phyloP scores from a whole-genome alignment of 805 yeast species.

The Monosporozyma solicola region DNA sequence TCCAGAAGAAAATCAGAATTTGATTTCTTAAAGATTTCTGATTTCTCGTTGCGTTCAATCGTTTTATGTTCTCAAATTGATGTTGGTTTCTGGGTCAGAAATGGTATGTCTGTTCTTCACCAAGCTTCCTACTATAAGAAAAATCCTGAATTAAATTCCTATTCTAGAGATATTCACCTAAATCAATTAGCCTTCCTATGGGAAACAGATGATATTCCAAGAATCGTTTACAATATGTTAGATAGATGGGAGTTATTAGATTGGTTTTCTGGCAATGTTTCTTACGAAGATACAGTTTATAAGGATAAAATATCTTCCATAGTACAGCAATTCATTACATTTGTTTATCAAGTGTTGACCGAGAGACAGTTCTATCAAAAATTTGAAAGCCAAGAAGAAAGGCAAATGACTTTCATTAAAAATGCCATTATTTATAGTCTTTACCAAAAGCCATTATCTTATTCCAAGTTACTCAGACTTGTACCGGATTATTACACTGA shows the following conservation, averaged over 20 bases:
- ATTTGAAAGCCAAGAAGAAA: conserved; percentile 26
- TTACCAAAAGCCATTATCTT: conserved; percentile 44
- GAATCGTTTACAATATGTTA: conserved; percentile 48
- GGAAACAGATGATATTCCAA: conserved; percentile 40
- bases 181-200: conserved; percentile 53
- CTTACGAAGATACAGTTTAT: conserved; percentile 36
- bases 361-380: conserved; percentile 58
- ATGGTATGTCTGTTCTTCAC: conserved; percentile 47
- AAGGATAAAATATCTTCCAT: conserved; percentile 45
- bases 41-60: conserved; percentile 48
- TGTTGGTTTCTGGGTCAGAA: conserved; percentile 65
- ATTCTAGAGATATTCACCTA: conserved; percentile 64
- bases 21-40: conserved; percentile 43
- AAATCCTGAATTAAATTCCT: conserved; percentile 45
- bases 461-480: conserved; percentile 37
- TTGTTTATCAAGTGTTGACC: conserved; percentile 57
- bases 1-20: conserved; percentile 4
- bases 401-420: conserved; percentile 28
- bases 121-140: conserved; percentile 44
- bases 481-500: conserved; percentile 31
- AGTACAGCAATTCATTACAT: conserved; percentile 71
- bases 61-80: conserved; percentile 55
- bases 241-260: conserved; percentile 51
- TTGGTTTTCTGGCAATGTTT: conserved; percentile 37
- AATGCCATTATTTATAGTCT: conserved; percentile 42